Conservation (phyloP, 768 basidiomycete genomes). For the Lepiota brunneoincarnata region DNA sequence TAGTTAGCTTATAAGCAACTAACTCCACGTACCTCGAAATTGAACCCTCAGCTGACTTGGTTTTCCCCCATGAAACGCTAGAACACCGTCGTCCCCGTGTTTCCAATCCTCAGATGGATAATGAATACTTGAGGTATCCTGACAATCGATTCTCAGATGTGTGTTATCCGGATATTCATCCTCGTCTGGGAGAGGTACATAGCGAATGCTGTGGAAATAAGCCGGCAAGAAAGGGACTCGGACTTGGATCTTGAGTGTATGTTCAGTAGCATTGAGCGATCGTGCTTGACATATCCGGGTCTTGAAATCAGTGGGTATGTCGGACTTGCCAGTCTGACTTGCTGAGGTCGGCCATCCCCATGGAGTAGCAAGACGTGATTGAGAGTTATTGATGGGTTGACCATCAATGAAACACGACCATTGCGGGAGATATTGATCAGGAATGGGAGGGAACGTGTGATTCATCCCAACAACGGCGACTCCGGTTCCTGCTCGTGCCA, state of each 20-base stretch:
- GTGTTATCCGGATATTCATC: not conserved
- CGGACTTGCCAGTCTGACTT: not conserved
- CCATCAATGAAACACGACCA: not conserved
- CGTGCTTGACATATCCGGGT: not conserved
- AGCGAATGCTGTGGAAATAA: constrained; percentile 7
- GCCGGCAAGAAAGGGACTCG: not conserved
- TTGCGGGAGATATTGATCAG: not conserved
- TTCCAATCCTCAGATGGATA: not conserved
- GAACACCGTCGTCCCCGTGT: not conserved
- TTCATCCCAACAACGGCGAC: not conserved
- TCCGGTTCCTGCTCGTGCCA: not conserved
- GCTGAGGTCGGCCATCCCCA: too few relatives aligned
- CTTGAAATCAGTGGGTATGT: constrained; percentile 2
- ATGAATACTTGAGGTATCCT: not conserved
- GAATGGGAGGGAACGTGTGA: not conserved
- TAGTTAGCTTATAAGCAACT: too few relatives aligned
- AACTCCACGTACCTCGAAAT: too few relatives aligned
- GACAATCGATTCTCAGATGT: not conserved
- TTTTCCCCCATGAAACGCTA: too few relatives aligned
- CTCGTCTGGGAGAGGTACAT: not conserved
- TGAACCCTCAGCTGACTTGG: too few relatives aligned
- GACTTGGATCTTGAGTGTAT: not conserved
- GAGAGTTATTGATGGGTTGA: not conserved
- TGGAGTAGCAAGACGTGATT: not conserved
- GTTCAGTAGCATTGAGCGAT: not conserved